These are phyloP conservation scores for Hymenoscyphus occultus DNA, from an alignment of 2,329 filamentous ascomycete genomes.

Conservation along the genomic window DNA sequence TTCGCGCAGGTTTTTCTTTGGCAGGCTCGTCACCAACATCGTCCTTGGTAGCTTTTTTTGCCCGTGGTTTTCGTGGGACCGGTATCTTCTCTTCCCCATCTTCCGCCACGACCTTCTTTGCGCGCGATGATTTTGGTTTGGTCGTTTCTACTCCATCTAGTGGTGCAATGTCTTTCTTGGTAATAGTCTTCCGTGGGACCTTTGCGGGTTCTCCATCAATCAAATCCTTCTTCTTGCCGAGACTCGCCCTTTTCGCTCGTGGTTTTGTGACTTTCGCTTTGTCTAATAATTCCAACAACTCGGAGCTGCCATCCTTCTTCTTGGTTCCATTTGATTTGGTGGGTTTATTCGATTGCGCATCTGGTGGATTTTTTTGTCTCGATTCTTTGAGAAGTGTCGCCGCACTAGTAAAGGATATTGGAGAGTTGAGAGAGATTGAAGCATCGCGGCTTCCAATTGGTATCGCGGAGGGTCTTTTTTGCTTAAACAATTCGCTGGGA, in stretches of 20 bases:
- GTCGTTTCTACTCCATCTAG: constrained; percentile 22
- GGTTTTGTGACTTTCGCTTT: constrained; percentile 15
- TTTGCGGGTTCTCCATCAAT: constrained; percentile 21
- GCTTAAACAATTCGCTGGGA: constrained; percentile 47
- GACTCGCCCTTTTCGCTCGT: constrained; percentile 9
- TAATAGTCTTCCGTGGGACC: constrained; percentile 24
- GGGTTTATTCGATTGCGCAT: constrained; percentile 8
- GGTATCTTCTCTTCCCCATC: constrained; percentile 13
- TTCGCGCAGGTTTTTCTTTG: constrained; percentile 26
- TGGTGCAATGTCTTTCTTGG: constrained; percentile 18
- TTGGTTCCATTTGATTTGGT: neutral
- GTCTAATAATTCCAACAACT: neutral
- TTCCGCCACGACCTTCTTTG: constrained; percentile 26
- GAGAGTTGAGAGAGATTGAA: constrained; percentile 39
- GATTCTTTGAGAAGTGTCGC: constrained; percentile 30
- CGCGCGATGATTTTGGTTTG: constrained; percentile 21
- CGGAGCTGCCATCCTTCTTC: neutral
- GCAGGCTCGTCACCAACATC: constrained; percentile 1
- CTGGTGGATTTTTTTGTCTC: constrained; percentile 9
- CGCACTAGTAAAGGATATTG: constrained; percentile 43
- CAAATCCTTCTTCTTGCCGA: neutral
- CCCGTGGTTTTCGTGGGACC: constrained; percentile 19
- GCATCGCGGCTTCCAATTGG: constrained; percentile 40
- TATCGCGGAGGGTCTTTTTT: constrained; percentile 33
- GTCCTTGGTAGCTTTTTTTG: constrained; percentile 25